Evolutionary conservation across 2,329 filamentous ascomycete species (phyloP).

Genomic region (Juglanconis sp.): DNA sequence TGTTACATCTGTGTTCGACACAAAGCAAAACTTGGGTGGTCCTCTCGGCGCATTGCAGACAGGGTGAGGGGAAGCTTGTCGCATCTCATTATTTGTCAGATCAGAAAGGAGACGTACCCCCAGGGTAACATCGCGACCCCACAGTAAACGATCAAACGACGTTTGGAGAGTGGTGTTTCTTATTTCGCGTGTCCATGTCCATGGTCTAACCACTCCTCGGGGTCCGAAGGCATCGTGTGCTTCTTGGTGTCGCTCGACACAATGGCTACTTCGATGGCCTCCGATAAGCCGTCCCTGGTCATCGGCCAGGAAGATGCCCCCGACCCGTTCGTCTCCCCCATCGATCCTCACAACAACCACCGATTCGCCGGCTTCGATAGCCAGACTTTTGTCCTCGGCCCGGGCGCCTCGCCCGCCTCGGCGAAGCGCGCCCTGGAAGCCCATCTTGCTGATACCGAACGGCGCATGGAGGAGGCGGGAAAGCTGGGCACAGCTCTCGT

Average conservation of each 20-base stretch:
- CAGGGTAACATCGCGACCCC: not conserved
- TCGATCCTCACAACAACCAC: conserved; percentile 49
- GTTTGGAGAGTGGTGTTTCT: not conserved
- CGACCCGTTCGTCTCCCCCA: conserved; percentile 57
- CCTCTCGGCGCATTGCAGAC: not conserved
- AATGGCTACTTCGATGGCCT: conserved; percentile 43
- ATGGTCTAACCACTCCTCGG: conserved; percentile 16
- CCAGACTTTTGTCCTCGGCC: conserved; percentile 73
- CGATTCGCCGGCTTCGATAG: conserved; percentile 82
- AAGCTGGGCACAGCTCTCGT: conserved; percentile 84
- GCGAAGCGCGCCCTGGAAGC: conserved; percentile 86
- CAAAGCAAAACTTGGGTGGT: not conserved
- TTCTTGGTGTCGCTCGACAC: conserved; percentile 19
- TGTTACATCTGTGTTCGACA: not conserved
- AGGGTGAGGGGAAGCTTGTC: not conserved
- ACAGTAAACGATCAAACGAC: not conserved
- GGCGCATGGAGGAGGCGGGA: conserved; percentile 85
- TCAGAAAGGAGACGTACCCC: not conserved
- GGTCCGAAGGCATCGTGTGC: conserved; percentile 16
- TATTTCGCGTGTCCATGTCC: not conserved
- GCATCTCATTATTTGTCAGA: not conserved
- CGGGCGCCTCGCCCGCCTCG: conserved; percentile 76
- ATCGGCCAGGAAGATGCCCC: conserved; percentile 34
- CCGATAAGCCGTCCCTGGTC: conserved; percentile 39
- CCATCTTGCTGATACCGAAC: conserved; percentile 88